A percentile compares a stretch with the other conserved stretches of the same genome.
These are phyloP conservation scores for Clarireedia monteithiana DNA, from an alignment of 2,329 filamentous ascomycete genomes.

Conservation along the genomic window DNA sequence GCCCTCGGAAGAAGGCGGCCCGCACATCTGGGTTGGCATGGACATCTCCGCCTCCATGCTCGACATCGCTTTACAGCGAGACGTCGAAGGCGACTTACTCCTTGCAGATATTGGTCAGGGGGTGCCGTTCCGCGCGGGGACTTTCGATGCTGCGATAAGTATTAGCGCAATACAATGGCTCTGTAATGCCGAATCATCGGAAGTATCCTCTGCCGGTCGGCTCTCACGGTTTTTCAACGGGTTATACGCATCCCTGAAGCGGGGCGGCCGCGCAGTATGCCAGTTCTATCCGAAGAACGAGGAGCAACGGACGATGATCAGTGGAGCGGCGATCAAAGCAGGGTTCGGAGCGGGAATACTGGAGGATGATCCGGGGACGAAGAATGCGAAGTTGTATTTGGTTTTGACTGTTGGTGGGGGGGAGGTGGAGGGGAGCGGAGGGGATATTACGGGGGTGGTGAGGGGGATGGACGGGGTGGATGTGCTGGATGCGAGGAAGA, in stretches of 20 bases:
- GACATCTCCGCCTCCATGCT: constrained; percentile 95
- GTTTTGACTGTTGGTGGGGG: constrained; percentile 79
- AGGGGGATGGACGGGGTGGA: constrained; percentile 83
- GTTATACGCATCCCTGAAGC: constrained; percentile 72
- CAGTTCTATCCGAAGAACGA: constrained; percentile 99
- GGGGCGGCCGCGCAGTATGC: constrained; percentile 85
- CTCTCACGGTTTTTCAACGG: constrained; percentile 86
- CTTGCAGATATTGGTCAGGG: constrained; percentile 94
- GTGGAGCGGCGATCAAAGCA: constrained; percentile 79
- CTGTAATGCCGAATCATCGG: constrained; percentile 86
- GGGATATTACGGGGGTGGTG: constrained; percentile 86
- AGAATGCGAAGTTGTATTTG: constrained; percentile 93
- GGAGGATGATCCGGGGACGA: constrained; percentile 92
- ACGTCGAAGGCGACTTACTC: constrained; percentile 89
- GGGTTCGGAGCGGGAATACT: constrained; percentile 92
- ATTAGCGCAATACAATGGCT: constrained; percentile 98
- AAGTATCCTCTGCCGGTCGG: constrained; percentile 71
- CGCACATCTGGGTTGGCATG: constrained; percentile 96
- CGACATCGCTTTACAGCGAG: constrained; percentile 84
- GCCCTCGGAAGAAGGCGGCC: constrained; percentile 62
- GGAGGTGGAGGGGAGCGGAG: constrained; percentile 36
- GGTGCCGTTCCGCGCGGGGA: constrained; percentile 83
- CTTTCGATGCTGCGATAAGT: constrained; percentile 90
- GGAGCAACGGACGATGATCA: constrained; percentile 85
- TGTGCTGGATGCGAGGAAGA: constrained; percentile 61